phyloP scores from a whole-genome alignment of 495 filamentous ascomycete genomes.

The Paragyromitra xinjiangensis region DNA sequence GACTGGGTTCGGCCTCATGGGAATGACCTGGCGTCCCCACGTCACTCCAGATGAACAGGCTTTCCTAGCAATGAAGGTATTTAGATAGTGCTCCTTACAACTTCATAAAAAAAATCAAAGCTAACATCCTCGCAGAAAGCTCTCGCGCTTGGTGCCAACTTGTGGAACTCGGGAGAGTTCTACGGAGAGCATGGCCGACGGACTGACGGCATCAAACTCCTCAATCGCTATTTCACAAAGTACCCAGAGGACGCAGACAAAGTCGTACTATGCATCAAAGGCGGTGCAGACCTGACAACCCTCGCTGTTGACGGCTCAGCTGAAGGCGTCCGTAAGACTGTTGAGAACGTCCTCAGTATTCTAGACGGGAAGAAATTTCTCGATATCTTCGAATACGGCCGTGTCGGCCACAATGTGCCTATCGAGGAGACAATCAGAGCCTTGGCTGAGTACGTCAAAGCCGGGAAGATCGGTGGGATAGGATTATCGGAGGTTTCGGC shows the following conservation, averaged over 20 bases:
- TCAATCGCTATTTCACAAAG: slow-evolving; percentile 68
- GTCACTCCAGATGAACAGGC: slow-evolving; percentile 54
- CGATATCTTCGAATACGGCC: slow-evolving; percentile 81
- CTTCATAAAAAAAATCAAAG: not conserved
- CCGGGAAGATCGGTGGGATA: slow-evolving; percentile 81
- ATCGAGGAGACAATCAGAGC: slow-evolving; percentile 67
- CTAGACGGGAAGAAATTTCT: slow-evolving; percentile 79
- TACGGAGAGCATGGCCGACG: slow-evolving; percentile 57
- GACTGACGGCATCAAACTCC: slow-evolving; percentile 63
- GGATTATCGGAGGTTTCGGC: slow-evolving; percentile 76
- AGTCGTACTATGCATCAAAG: slow-evolving; percentile 70
- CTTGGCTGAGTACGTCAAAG: slow-evolving; percentile 63
- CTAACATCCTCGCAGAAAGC: slow-evolving; percentile 39
- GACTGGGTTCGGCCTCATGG: slow-evolving; percentile 64
- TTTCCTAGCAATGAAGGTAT: slow-evolving; percentile 54
- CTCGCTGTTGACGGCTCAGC: slow-evolving; percentile 67
- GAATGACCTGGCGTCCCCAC: slow-evolving; percentile 53
- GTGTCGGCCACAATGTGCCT: slow-evolving; percentile 72
- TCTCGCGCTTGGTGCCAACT: slow-evolving; percentile 55
- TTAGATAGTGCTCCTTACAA: not conserved
- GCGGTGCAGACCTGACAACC: slow-evolving; percentile 56
- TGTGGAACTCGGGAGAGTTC: slow-evolving; percentile 58
- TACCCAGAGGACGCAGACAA: slow-evolving; percentile 70
- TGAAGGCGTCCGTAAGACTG: slow-evolving; percentile 68
- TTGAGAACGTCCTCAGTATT: slow-evolving; percentile 72